Conservation (phyloP, 148 eudicot genomes). For the Amaranthus hypochondriacus region DNA sequence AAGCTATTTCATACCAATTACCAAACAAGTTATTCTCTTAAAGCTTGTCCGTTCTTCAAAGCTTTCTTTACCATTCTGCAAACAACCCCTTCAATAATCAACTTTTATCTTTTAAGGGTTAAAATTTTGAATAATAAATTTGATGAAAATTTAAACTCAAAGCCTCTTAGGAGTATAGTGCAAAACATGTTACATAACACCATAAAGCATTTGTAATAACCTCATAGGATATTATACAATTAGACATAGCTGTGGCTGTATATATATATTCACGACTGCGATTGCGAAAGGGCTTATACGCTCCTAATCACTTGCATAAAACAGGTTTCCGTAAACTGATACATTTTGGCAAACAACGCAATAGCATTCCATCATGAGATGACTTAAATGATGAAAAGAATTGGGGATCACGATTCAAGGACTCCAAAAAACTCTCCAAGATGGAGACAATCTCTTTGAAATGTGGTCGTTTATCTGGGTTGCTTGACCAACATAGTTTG, state of each 20-base stretch:
- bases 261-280: conserved; percentile 7
- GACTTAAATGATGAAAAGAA: conserved; percentile 53
- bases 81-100: no score
- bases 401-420: conserved; percentile 55
- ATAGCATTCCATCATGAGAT: conserved; percentile 26
- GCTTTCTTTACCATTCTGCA: no score
- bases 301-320: conserved; percentile 20
- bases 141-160: neutral
- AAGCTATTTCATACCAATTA: no score
- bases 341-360: conserved; percentile 51
- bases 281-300: neutral
- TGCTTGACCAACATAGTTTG: conserved; percentile 78
- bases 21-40: no score
- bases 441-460: conserved; percentile 63
- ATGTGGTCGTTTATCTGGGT: conserved; percentile 69
- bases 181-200: neutral
- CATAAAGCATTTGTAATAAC: conserved; percentile 16
- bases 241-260: conserved; percentile 2
- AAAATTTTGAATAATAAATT: neutral
- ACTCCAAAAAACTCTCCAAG: conserved; percentile 55
- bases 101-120: neutral
- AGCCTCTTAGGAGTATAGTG: neutral
- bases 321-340: conserved; percentile 25
- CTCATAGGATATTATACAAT: conserved; percentile 13
- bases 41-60: no score